These are phyloP conservation scores for Carex sylvatica DNA, from an alignment of 202 grass and related monocot species.

Conservation along the genomic window DNA sequence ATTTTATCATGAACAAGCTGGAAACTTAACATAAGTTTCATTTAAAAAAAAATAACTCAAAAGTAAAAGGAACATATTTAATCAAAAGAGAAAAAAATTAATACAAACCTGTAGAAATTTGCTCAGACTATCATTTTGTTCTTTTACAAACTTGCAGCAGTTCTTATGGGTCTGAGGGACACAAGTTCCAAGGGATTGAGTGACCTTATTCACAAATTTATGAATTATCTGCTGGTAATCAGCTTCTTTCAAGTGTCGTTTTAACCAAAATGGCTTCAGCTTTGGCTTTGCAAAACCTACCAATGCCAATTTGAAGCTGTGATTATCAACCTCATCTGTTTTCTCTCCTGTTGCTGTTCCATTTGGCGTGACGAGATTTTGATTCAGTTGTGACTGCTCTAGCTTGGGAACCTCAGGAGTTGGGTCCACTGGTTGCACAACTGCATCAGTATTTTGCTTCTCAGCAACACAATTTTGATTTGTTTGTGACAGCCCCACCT, in stretches of 20 bases:
- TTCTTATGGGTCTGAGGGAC: neutral
- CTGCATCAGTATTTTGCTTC: neutral
- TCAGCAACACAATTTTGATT: neutral
- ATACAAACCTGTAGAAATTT: neutral
- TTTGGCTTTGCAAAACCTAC: conserved; percentile 1
- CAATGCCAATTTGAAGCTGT: neutral
- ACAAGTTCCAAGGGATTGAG: neutral
- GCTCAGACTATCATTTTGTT: conserved; percentile 11
- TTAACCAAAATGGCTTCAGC: conserved; percentile 3
- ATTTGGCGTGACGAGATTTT: neutral
- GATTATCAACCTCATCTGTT: neutral
- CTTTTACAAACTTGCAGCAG: neutral
- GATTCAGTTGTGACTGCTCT: neutral
- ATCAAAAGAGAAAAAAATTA: neutral
- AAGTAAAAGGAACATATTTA: neutral
- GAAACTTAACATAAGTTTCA: neutral
- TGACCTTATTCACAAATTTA: neutral
- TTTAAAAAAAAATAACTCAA: neutral
- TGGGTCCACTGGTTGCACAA: too few species aligned
- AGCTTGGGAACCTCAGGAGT: neutral
- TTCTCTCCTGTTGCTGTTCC: neutral
- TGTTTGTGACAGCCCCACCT: neutral
- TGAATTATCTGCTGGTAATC: neutral
- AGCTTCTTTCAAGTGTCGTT: neutral
- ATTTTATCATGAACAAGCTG: neutral